phyloP scores from a whole-genome alignment of 2,329 filamentous ascomycete species.

The Harringtonia aguacate region DNA sequence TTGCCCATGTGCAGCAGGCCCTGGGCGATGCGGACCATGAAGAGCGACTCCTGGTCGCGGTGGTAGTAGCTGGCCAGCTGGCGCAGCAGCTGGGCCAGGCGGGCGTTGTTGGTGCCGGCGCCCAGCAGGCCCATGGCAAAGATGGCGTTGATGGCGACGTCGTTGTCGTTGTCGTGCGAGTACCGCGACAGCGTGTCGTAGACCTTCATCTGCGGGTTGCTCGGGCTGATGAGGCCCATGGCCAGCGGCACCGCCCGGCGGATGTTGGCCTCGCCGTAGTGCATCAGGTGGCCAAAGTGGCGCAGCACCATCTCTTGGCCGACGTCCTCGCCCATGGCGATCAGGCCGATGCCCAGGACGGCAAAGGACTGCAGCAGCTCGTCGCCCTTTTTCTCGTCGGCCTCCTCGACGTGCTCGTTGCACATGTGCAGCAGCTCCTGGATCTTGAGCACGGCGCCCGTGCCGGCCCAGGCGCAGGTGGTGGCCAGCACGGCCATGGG shows the following conservation, averaged over 20 bases:
- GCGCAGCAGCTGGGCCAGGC: slow-evolving; percentile 83
- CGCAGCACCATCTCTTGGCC: slow-evolving; percentile 98
- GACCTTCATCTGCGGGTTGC: slow-evolving; percentile 99
- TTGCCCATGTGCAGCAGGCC: slow-evolving; percentile 98
- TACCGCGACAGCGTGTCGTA: slow-evolving; percentile 97
- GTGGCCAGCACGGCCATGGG: slow-evolving; percentile 91
- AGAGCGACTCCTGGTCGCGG: slow-evolving; percentile 87
- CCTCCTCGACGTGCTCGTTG: slow-evolving; percentile 93
- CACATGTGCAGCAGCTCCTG: slow-evolving; percentile 96
- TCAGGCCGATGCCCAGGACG: slow-evolving; percentile 84
- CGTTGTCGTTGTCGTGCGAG: slow-evolving; percentile 96
- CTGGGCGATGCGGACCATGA: slow-evolving; percentile 98
- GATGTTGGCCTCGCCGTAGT: slow-evolving; percentile 96
- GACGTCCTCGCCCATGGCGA: slow-evolving; percentile 96
- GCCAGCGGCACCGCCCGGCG: slow-evolving; percentile 90
- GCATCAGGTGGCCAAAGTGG: slow-evolving; percentile 97
- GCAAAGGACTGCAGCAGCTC: slow-evolving; percentile 94
- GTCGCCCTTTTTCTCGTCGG: slow-evolving; percentile 89
- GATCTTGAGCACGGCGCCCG: slow-evolving; percentile 91
- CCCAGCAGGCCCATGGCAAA: slow-evolving; percentile 98
- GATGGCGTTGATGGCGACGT: slow-evolving; percentile 96
- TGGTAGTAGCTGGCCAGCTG: slow-evolving; percentile 98
- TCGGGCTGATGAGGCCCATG: slow-evolving; percentile 92
- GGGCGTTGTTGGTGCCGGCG: slow-evolving; percentile 95
- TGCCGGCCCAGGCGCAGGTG: slow-evolving; percentile 96